Evolutionary conservation across 1,139 yeast genomes (phyloP), one percentile per base, ranked within the genome.

Genomic region (Kodamaea plutei): DNA sequence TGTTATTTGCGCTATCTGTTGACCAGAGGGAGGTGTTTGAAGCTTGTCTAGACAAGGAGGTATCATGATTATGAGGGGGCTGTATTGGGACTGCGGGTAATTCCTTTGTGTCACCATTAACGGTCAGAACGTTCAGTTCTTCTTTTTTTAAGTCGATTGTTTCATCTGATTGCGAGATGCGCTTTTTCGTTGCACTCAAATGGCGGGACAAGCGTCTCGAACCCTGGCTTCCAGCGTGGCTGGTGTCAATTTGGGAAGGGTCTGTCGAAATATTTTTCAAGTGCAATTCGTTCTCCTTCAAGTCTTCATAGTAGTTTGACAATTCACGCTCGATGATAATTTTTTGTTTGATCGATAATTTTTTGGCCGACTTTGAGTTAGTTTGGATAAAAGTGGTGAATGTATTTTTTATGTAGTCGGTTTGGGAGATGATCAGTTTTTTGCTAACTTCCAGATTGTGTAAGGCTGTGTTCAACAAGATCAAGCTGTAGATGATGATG

Each of bases 401-500:
- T 2, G 87, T 78, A 51, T 79, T 79, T 25, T 62, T 62, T 29
- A 79, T 68, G 45, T 77, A 80, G 41, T 73, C 76, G 3, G 60
- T 47, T 46, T 66, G 70, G 34, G 64, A 54, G 33, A 70, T 69
- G 39, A 60, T 61, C 21, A 64, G 57, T 41, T 60, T 61, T 39
- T 59, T 65, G 36, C 52, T 56, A 19, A 66, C 53, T 39, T 67
- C 76, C 10, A 58, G 53, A 41, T 77, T 76, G 52, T 79, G 83
- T 30, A 81, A 58, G 23, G 82, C 80, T 2, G 87, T 79, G 48
- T 87, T 87, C 33, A 85, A 65, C 35, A 87, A 68, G 34, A 87
- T 69, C 44, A 87, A 65, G 6, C 89, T 73, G 57, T 84, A 87
- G 25, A 85, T 70, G 8, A 85, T 64, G 24, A 88, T 77, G 50